Evolutionary conservation across 1,139 yeast genomes (phyloP).

Genomic region (Suzukiozyma palmioleophila): DNA sequence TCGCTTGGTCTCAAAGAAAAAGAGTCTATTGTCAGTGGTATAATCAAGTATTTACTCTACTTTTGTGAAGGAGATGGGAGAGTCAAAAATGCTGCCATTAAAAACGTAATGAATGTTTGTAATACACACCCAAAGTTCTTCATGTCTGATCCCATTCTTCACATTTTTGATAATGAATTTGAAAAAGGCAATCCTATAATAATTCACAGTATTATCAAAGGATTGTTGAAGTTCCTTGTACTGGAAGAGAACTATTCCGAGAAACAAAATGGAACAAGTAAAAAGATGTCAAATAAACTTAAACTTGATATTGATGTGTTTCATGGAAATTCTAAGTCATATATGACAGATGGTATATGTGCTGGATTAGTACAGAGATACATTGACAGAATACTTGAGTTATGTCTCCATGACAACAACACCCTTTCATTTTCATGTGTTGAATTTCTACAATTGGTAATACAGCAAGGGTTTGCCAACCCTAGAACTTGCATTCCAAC

Average conservation of each 20-base stretch:
- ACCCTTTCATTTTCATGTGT: slow-evolving; percentile 45
- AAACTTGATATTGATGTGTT: slow-evolving; percentile 47
- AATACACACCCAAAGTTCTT: slow-evolving; percentile 60
- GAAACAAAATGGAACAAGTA: slow-evolving; percentile 28
- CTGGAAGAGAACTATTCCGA: slow-evolving; percentile 44
- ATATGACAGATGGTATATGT: slow-evolving; percentile 65
- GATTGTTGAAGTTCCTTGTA: slow-evolving; percentile 51
- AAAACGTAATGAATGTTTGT: slow-evolving; percentile 55
- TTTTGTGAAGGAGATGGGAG: slow-evolving; percentile 33
- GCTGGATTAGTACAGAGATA: slow-evolving; percentile 68
- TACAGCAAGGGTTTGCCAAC: slow-evolving; percentile 66
- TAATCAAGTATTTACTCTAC: slow-evolving; percentile 51
- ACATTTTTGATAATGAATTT: slow-evolving; percentile 51
- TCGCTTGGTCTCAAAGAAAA: slow-evolving; percentile 41
- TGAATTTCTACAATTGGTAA: slow-evolving; percentile 49
- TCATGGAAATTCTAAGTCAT: slow-evolving; percentile 45
- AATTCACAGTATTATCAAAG: slow-evolving; percentile 48
- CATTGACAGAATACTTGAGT: slow-evolving; percentile 39
- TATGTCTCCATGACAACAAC: slow-evolving; percentile 46
- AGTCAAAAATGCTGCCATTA: slow-evolving; percentile 49
- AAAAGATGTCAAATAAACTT: slow-evolving; percentile 23
- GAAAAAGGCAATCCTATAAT: slow-evolving; percentile 20
- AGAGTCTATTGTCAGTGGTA: slow-evolving; percentile 52
- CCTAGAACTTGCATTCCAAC: slow-evolving; percentile 69
- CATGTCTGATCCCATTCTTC: slow-evolving; percentile 48